Percentiles rank a stretch among this genome's conserved stretches.
Evolutionary conservation across 1,284 basidiomycete genomes (phyloP).

Genomic region (Ustilago curta): DNA sequence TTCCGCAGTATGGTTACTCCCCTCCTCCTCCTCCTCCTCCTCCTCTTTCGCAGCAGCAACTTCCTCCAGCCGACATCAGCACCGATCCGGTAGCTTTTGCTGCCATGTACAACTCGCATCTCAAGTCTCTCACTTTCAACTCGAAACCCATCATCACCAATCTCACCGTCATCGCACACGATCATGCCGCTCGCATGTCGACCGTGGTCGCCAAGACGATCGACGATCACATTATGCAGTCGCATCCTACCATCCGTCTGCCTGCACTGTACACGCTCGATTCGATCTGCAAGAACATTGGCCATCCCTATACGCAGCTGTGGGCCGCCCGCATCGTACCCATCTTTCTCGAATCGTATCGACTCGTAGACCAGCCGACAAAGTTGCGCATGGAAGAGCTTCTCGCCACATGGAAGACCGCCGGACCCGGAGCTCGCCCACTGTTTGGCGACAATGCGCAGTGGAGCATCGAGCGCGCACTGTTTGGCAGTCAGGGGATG

Average conservation of each 20-base stretch:
- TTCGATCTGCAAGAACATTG: constrained; percentile 76
- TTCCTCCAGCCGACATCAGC: constrained; percentile 22
- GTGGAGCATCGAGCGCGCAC: constrained; percentile 59
- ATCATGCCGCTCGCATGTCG: constrained; percentile 80
- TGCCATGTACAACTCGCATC: constrained; percentile 74
- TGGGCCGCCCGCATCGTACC: constrained; percentile 61
- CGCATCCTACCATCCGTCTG: constrained; percentile 83
- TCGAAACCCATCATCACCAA: constrained; percentile 94
- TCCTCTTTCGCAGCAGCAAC: constrained; percentile 6
- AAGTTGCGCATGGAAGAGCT: constrained; percentile 67
- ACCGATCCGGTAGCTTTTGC: constrained; percentile 78
- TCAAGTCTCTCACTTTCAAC: constrained; percentile 90
- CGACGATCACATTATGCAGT: constrained; percentile 81
- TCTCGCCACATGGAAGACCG: constrained; percentile 64
- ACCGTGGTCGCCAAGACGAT: constrained; percentile 87
- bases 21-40: constrained; percentile 5
- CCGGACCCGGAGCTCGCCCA: constrained; percentile 51
- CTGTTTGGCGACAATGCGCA: constrained; percentile 65
- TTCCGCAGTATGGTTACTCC: constrained; percentile 28
- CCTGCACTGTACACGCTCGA: constrained; percentile 95
- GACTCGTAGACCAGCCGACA: constrained; percentile 64
- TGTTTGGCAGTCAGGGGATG: constrained; percentile 62
- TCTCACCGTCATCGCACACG: constrained; percentile 92
- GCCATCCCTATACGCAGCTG: constrained; percentile 62
- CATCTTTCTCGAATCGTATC: constrained; percentile 67